Percentiles rank a stretch among this genome's conserved stretches.
Evolutionary conservation across 768 basidiomycete species (phyloP).

Genomic region (Lactifluus pinguis): DNA sequence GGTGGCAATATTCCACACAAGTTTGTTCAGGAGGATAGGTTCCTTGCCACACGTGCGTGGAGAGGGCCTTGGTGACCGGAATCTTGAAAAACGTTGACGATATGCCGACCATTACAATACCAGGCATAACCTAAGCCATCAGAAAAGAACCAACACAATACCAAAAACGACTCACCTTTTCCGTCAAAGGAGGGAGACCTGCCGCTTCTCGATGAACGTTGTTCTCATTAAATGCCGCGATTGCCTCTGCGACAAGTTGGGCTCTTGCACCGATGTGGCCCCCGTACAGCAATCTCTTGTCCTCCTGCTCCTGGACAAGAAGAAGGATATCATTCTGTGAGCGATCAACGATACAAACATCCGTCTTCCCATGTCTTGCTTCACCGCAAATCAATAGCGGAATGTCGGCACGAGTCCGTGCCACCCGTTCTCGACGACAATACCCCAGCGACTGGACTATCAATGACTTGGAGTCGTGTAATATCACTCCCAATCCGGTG

Average conservation of each 20-base stretch:
- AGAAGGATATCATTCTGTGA: conserved; percentile 2
- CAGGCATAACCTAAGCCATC: not conserved
- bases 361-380: not conserved
- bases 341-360: conserved; percentile 1
- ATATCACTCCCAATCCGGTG: not conserved
- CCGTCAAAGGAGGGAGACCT: not conserved
- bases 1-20: not conserved
- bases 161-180: not conserved
- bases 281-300: not conserved
- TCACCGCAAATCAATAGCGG: not conserved
- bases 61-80: not conserved
- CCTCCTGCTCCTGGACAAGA: conserved; percentile 10
- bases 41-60: not conserved
- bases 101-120: not conserved
- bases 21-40: not conserved
- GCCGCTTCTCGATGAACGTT: not conserved
- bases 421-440: not conserved
- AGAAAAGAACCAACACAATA: not conserved
- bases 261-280: not conserved
- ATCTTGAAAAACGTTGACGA: not conserved
- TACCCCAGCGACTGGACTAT: too few species aligned
- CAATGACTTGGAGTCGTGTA: not conserved
- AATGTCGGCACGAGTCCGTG: not conserved
- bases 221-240: not conserved
- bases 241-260: not conserved